Conservation (phyloP, 2,329 filamentous ascomycete species). For the Colletotrichum tanaceti region DNA sequence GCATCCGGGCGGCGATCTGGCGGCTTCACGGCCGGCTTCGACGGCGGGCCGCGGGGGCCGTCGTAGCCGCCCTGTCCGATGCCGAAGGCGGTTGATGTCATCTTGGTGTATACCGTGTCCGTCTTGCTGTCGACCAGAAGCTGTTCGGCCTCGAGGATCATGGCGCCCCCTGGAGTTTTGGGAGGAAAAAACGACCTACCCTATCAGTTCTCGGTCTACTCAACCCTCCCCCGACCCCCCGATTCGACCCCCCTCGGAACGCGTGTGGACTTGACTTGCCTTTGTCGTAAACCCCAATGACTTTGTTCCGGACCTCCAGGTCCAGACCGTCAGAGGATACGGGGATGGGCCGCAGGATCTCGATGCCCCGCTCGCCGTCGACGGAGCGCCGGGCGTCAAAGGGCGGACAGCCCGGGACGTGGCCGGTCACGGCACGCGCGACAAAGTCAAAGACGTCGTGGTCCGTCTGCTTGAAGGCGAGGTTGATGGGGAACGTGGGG, state of each 20-base stretch:
- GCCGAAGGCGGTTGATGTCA: constrained; percentile 55
- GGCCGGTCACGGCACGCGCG: constrained; percentile 48
- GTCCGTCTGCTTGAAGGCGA: constrained; percentile 58
- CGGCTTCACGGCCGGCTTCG: constrained; percentile 47
- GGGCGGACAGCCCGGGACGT: constrained; percentile 53
- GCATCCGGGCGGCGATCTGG: constrained; percentile 53
- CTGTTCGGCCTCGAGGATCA: constrained; percentile 57
- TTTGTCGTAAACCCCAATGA: constrained; percentile 60
- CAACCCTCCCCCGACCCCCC: too few species aligned
- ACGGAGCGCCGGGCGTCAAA: constrained; percentile 56
- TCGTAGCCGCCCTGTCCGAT: constrained; percentile 59
- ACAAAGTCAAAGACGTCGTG: constrained; percentile 59
- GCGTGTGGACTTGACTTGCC: too few species aligned
- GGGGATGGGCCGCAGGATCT: constrained; percentile 53
- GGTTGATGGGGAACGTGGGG: constrained; percentile 60
- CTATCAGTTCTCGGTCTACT: too few species aligned
- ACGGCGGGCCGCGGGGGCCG: constrained; percentile 55
- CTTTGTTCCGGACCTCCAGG: constrained; percentile 53
- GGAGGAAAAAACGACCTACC: too few species aligned
- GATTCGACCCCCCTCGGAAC: too few species aligned
- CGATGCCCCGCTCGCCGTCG: constrained; percentile 55
- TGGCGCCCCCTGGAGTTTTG: constrained; percentile 50
- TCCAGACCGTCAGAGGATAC: constrained; percentile 50
- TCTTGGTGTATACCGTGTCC: constrained; percentile 52
- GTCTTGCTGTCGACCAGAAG: constrained; percentile 54